phyloP scores from a whole-genome alignment of 345 rosid genomes.

The Gossypium bickii region DNA sequence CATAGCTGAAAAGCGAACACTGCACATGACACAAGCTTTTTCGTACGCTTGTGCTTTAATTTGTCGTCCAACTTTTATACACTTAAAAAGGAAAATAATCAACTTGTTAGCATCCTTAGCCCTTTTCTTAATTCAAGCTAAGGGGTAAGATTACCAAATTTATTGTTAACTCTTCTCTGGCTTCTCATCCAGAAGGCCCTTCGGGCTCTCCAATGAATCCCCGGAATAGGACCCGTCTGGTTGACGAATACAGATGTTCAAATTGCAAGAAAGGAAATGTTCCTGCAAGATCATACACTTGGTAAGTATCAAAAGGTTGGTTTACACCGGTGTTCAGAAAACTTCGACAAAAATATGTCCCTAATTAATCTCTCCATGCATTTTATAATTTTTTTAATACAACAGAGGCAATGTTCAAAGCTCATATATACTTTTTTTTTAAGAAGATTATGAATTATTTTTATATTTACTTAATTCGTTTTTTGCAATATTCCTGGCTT shows the following conservation, averaged over 20 bases:
- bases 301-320: background rate
- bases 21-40: slow-evolving; percentile 28
- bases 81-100: slow-evolving; percentile 33
- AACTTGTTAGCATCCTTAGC: slow-evolving; percentile 43
- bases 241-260: slow-evolving; percentile 62
- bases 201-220: slow-evolving; percentile 52
- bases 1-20: slow-evolving; percentile 48
- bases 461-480: background rate
- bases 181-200: slow-evolving; percentile 38
- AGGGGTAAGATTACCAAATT: slow-evolving; percentile 22
- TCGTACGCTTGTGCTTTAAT: slow-evolving; percentile 19
- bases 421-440: too few relatives aligned
- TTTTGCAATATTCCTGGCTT: background rate
- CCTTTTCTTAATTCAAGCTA: slow-evolving; percentile 16
- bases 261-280: slow-evolving; percentile 52
- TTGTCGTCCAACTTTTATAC: slow-evolving; percentile 50
- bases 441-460: background rate
- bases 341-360: background rate
- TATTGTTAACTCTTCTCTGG: slow-evolving; percentile 32
- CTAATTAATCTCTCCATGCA: background rate
- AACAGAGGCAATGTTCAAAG: background rate
- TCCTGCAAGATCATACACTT: slow-evolving; percentile 46
- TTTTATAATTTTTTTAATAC: background rate
- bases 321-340: background rate
- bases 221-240: slow-evolving; percentile 73